phyloP scores from a whole-genome alignment of 2,329 filamentous ascomycete genomes.

The Neodidymelliopsis sp. region DNA sequence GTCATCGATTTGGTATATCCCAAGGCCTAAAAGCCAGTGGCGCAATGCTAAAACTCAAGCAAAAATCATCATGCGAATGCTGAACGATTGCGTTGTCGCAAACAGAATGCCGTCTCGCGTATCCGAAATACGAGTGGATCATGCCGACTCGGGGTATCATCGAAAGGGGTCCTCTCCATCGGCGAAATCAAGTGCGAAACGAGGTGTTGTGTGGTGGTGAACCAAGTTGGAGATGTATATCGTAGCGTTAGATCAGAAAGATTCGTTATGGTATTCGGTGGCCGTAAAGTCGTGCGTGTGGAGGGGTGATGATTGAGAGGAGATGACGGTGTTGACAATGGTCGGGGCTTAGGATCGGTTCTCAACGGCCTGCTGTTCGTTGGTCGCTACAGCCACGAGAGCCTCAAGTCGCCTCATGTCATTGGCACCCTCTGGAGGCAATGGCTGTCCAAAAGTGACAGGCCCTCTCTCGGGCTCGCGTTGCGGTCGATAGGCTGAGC shows the following conservation, averaged over 20 bases:
- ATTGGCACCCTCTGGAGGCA: constrained; percentile 48
- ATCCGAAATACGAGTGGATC: constrained; percentile 29
- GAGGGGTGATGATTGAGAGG: constrained; percentile 10
- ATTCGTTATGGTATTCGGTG: constrained; percentile 28
- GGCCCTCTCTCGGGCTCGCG: constrained; percentile 41
- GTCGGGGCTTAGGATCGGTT: constrained; percentile 27
- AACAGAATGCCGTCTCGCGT: constrained; percentile 21
- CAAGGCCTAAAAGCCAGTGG: constrained; percentile 20
- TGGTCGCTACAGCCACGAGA: constrained; percentile 70
- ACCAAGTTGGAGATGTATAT: constrained; percentile 24
- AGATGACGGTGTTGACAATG: background rate
- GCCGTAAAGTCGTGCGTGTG: constrained; percentile 33
- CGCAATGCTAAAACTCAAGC: constrained; percentile 18
- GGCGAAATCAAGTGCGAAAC: constrained; percentile 24
- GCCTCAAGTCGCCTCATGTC: constrained; percentile 67
- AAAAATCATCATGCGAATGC: constrained; percentile 18
- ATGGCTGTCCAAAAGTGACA: constrained; percentile 40
- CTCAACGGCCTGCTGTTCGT: constrained; percentile 55
- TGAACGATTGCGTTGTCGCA: constrained; percentile 22
- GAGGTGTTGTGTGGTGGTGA: constrained; percentile 23
- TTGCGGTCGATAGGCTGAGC: constrained; percentile 40
- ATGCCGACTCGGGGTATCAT: constrained; percentile 42
- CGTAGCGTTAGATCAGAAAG: constrained; percentile 25
- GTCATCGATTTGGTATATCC: constrained; percentile 39
- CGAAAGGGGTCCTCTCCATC: constrained; percentile 37